These are phyloP conservation scores for Candida oleophila DNA, from an alignment of 805 yeast species.

Conservation along the genomic window DNA sequence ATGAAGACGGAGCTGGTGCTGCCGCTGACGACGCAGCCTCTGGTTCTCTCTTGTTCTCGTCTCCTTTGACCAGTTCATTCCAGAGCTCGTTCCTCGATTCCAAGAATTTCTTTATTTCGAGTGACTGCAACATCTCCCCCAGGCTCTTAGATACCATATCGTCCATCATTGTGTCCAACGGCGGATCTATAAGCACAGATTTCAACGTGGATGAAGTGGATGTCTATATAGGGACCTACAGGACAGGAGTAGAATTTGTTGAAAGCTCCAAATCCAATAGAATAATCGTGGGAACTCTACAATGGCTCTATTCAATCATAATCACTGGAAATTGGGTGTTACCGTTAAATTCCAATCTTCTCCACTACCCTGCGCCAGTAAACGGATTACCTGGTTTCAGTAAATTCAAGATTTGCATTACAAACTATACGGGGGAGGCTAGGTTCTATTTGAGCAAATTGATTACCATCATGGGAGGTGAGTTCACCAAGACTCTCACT, in stretches of 20 bases:
- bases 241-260: conserved; percentile 44
- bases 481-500: conserved; percentile 65
- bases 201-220: conserved; percentile 28
- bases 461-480: conserved; percentile 70
- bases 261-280: conserved; percentile 40
- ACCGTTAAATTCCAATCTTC: conserved; percentile 52
- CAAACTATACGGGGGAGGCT: conserved; percentile 86
- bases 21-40: neutral
- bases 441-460: conserved; percentile 67
- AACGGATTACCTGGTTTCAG: conserved; percentile 53
- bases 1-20: neutral
- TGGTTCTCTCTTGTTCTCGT: neutral
- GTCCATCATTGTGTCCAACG: conserved; percentile 19
- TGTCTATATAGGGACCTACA: conserved; percentile 58
- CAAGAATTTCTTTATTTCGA: neutral
- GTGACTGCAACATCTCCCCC: neutral
- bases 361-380: conserved; percentile 68
- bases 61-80: neutral
- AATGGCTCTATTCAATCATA: conserved; percentile 75
- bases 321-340: conserved; percentile 52
- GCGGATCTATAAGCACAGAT: conserved; percentile 22
- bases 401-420: conserved; percentile 59
- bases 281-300: conserved; percentile 59
- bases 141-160: neutral
- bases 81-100: neutral